phyloP scores from a whole-genome alignment of 495 filamentous ascomycete species.

The Podospora sp. region DNA sequence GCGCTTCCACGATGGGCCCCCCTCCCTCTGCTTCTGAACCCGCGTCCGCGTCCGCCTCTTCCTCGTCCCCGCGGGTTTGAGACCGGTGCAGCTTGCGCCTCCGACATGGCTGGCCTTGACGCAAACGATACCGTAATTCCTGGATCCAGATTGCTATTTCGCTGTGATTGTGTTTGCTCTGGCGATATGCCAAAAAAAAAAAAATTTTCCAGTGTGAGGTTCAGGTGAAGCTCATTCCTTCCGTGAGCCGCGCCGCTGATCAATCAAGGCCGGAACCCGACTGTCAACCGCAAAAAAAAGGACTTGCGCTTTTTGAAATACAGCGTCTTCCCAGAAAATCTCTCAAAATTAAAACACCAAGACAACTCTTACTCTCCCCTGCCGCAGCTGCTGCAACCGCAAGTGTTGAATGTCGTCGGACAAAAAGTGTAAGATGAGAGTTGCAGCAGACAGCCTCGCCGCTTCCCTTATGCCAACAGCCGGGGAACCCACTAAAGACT shows the following conservation, averaged over 20 bases:
- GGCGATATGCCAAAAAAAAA: too few relatives aligned
- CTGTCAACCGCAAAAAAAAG: not conserved
- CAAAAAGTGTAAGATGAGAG: not conserved
- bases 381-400: not conserved
- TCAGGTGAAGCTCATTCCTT: not conserved
- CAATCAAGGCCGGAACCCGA: too few relatives aligned
- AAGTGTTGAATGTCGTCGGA: not conserved
- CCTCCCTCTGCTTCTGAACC: slow-evolving; percentile 37
- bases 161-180: not conserved
- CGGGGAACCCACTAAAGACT: not conserved
- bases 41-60: slow-evolving; percentile 7
- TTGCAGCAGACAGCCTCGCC: not conserved
- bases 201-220: not conserved
- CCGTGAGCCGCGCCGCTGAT: not conserved
- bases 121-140: not conserved
- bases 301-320: slow-evolving; percentile 58
- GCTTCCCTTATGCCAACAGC: not conserved
- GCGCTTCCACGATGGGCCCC: slow-evolving; percentile 13
- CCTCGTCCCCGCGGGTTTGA: slow-evolving; percentile 2
- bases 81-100: not conserved
- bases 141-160: not conserved
- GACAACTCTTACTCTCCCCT: not conserved
- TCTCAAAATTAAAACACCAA: slow-evolving; percentile 4
- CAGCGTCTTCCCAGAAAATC: slow-evolving; percentile 52
- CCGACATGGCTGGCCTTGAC: not conserved